A percentile compares a stretch with the other conserved stretches of the same genome.
Evolutionary conservation across 345 rosid species (phyloP).

Genomic region (Arabis hirsuta): DNA sequence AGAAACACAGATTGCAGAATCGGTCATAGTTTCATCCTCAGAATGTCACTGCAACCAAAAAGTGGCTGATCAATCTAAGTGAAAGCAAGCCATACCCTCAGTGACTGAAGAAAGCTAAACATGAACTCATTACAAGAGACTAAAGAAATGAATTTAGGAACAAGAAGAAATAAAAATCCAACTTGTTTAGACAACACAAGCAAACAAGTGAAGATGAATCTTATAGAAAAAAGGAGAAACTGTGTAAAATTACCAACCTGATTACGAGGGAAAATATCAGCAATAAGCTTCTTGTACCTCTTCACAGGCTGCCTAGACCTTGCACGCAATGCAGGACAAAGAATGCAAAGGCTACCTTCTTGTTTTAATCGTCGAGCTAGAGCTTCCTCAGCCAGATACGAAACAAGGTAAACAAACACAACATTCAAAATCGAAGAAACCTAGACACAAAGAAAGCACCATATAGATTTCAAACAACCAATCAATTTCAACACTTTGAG

Average conservation of each 20-base stretch:
- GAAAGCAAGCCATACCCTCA: conserved; percentile 16
- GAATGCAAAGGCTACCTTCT: conserved; percentile 76
- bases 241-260: conserved; percentile 56
- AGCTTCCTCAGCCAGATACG: too few species aligned
- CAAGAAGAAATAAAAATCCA: background rate
- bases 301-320: conserved; percentile 97
- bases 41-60: conserved; percentile 7
- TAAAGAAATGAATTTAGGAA: too few species aligned
- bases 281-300: conserved; percentile 96
- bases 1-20: conserved; percentile 18
- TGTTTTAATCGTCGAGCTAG: too few species aligned
- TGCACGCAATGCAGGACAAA: conserved; percentile 85
- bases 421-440: too few species aligned
- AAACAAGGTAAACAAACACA: too few species aligned
- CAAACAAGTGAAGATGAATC: background rate
- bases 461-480: too few species aligned
- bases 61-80: conserved; percentile 7
- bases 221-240: background rate
- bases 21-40: background rate
- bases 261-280: conserved; percentile 79
- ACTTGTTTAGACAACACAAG: conserved; percentile 7
- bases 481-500: too few species aligned
- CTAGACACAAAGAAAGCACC: too few species aligned
- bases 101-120: background rate
- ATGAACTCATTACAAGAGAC: background rate